Conservation (phyloP, 805 yeast species). For the Clavispora carvajalis region DNA sequence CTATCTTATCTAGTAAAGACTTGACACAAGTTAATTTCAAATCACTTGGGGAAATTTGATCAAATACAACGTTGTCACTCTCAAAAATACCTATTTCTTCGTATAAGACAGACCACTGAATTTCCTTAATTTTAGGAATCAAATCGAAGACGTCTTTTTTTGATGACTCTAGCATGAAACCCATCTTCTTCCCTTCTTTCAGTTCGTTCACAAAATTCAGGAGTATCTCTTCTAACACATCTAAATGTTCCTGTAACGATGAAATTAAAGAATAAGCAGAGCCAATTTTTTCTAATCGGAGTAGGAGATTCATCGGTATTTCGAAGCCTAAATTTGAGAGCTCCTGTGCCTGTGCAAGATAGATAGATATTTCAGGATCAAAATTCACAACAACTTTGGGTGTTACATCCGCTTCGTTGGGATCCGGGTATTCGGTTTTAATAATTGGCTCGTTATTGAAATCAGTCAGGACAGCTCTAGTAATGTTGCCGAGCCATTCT, state of each 20-base stretch:
- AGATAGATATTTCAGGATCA: neutral
- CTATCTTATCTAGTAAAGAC: constrained; percentile 20
- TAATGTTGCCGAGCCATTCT: constrained; percentile 41
- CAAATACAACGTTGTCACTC: constrained; percentile 27
- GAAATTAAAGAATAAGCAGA: constrained; percentile 54
- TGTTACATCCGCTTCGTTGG: no score
- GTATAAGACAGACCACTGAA: constrained; percentile 9
- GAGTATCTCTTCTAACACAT: constrained; percentile 31
- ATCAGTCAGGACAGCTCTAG: neutral
- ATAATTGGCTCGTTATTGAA: constrained; percentile 1
- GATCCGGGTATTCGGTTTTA: neutral
- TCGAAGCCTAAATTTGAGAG: constrained; percentile 40
- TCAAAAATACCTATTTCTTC: constrained; percentile 18
- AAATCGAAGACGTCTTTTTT: constrained; percentile 25
- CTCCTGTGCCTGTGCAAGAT: constrained; percentile 6
- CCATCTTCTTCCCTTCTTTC: constrained; percentile 36
- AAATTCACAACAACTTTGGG: constrained; percentile 3
- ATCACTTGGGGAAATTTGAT: constrained; percentile 29
- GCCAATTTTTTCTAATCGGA: constrained; percentile 46
- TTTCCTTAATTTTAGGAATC: constrained; percentile 1
- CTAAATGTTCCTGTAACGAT: constrained; percentile 47
- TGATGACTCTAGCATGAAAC: constrained; percentile 35
- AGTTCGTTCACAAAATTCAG: constrained; percentile 16
- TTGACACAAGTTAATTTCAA: constrained; percentile 24
- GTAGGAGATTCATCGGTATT: constrained; percentile 48